These are phyloP conservation scores for Cryptococcus amylolentus DNA, from an alignment of 1,284 basidiomycete species.

Conservation along the genomic window DNA sequence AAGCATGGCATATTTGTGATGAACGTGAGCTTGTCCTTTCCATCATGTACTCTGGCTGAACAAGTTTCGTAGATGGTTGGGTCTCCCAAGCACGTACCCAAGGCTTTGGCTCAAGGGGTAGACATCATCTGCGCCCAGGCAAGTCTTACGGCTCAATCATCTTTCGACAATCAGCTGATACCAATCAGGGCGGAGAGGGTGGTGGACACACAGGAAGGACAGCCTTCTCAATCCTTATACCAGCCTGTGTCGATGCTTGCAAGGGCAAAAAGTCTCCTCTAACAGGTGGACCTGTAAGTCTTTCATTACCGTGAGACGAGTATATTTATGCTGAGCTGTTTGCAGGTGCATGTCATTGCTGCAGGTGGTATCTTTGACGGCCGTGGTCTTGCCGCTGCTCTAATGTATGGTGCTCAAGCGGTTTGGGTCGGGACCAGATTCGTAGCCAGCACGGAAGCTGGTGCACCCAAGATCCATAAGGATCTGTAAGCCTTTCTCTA, in stretches of 20 bases:
- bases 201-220: conserved; percentile 60
- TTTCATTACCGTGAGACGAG: no score
- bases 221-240: conserved; percentile 42
- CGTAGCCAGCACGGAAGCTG: conserved; percentile 74
- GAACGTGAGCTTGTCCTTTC: conserved; percentile 60
- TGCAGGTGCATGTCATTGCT: conserved; percentile 67
- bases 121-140: conserved; percentile 82
- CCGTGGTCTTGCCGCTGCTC: conserved; percentile 74
- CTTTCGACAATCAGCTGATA: not conserved
- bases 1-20: conserved; percentile 73
- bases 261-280: conserved; percentile 70
- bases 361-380: conserved; percentile 85
- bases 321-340: not conserved
- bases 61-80: conserved; percentile 67
- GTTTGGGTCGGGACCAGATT: conserved; percentile 90
- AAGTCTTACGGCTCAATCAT: conserved; percentile 1
- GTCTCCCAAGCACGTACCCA: conserved; percentile 76
- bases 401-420: conserved; percentile 78
- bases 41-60: not conserved
- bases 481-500: conserved; percentile 52
- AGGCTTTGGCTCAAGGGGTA: conserved; percentile 73
- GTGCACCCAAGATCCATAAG: conserved; percentile 78
- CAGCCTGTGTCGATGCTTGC: conserved; percentile 78
- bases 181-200: conserved; percentile 64
- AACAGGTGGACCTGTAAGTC: conserved; percentile 62